Base-by-base conservation (phyloP, 306 rosid genomes). In the Pueraria montana region DNA sequence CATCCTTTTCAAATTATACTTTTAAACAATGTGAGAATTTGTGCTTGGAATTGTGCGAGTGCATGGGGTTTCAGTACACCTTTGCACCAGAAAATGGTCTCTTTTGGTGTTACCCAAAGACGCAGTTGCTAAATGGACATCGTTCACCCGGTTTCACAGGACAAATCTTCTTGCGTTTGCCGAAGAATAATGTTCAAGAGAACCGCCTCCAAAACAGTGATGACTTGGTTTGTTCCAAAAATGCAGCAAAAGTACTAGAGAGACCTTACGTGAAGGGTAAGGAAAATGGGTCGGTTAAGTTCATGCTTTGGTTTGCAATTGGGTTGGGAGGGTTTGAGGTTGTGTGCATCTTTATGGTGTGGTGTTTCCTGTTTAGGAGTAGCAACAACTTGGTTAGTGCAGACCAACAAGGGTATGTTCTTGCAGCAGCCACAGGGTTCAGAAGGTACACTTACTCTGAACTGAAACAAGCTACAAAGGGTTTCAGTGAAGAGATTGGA, bases 401-500 rank as follows among this genome's bases (percentile, higher is more conserved):
- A 8, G 46, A 88, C 1, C 46, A 32, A 59, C 78, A 27, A 43
- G 63, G 72, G 7, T 59, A 58, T 24, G 56, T 56, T 58, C 80
- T 76, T 40, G 69, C 78, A 9, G 46, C 68, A 11, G 68, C 79
- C 1, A 55, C 79, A 1, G 68, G 66, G n/a, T 74, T 74, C 23
- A 5, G 50, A 9, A 53, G 46, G 5, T 74, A 53, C 34, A 52
- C 66, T 6, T 89, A 85, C 40, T 27, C 77, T 0, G 88, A 89
- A 80, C 85, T 87, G 8, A 87, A 89, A 48, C 78, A 70, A 72
- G 90, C 82, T 0, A 83, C 92, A 1, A 8, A 50, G 32, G 81
- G 65, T 52, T 89, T 89, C 40, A 64, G 40, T 8, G 50, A 85
- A 78, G 90, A 85, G 79, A 80, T 87, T 63, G 92, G 92, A 48